Conservation (phyloP, 805 yeast genomes). For the Wickerhamomyces pijperi region DNA sequence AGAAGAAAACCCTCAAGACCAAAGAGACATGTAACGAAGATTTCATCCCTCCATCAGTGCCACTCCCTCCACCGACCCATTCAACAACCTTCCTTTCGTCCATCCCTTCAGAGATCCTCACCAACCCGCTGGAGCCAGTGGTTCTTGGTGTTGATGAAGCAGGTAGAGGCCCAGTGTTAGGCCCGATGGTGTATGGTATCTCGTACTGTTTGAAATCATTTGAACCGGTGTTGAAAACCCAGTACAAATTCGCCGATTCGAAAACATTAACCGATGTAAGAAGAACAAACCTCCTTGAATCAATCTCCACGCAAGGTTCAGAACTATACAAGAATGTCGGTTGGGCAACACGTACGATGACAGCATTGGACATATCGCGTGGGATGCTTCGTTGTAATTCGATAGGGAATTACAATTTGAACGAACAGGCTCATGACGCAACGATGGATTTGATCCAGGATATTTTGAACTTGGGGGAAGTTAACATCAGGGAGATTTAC, state of each 20-base stretch:
- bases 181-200: slow-evolving; percentile 95
- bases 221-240: slow-evolving; percentile 32
- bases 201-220: slow-evolving; percentile 60
- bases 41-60: slow-evolving; percentile 26
- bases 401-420: slow-evolving; percentile 47
- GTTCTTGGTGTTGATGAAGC: slow-evolving; percentile 94
- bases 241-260: slow-evolving; percentile 86
- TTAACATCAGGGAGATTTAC: slow-evolving; percentile 58
- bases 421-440: slow-evolving; percentile 94
- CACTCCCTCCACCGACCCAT: slow-evolving; percentile 20
- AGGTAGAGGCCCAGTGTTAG: slow-evolving; percentile 95
- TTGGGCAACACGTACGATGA: slow-evolving; percentile 77
- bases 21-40: neutral
- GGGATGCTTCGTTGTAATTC: slow-evolving; percentile 73
- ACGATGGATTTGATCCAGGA: slow-evolving; percentile 71
- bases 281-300: slow-evolving; percentile 49
- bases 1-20: too few relatives aligned
- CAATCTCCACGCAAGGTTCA: slow-evolving; percentile 36
- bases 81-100: slow-evolving; percentile 40
- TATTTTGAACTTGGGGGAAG: slow-evolving; percentile 49
- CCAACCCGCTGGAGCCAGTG: slow-evolving; percentile 27
- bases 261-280: slow-evolving; percentile 69
- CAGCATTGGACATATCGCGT: slow-evolving; percentile 76
- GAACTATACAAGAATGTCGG: slow-evolving; percentile 56
- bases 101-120: slow-evolving; percentile 31